A percentile compares a stretch with the other conserved stretches of the same genome.
These are phyloP conservation scores for Russula griseocarnosa DNA, from an alignment of 768 basidiomycete genomes.

Conservation along the genomic window DNA sequence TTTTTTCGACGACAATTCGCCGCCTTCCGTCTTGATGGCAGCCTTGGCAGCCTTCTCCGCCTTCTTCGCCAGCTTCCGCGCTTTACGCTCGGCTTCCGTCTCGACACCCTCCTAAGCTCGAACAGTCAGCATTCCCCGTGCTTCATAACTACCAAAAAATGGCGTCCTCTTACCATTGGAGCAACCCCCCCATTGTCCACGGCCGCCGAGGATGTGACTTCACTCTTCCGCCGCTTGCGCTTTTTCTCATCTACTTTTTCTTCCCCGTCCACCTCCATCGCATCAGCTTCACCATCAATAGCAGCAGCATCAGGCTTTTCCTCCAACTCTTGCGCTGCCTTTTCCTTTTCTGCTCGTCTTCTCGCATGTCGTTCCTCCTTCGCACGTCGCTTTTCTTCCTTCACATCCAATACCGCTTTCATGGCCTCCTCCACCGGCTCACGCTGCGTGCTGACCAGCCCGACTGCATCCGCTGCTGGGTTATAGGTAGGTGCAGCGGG, in stretches of 20 bases:
- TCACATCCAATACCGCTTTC: constrained; percentile 72
- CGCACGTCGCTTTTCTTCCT: constrained; percentile 78
- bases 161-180: constrained; percentile 13
- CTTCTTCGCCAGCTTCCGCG: constrained; percentile 70
- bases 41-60: constrained; percentile 65
- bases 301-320: constrained; percentile 26
- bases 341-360: constrained; percentile 51
- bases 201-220: background rate
- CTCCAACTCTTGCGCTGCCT: constrained; percentile 29
- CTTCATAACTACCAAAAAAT: background rate
- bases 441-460: constrained; percentile 81
- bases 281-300: constrained; percentile 29
- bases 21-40: constrained; percentile 40
- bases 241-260: constrained; percentile 37
- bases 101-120: constrained; percentile 47
- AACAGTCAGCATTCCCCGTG: constrained; percentile 3
- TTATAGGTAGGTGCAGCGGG: constrained; percentile 84
- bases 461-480: constrained; percentile 74
- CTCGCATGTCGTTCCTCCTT: constrained; percentile 78
- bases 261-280: constrained; percentile 47
- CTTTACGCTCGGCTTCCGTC: constrained; percentile 82
- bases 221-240: constrained; percentile 42
- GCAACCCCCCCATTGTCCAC: constrained; percentile 28
- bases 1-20: constrained; percentile 53
- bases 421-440: constrained; percentile 74